A percentile compares a stretch with the other conserved stretches of the same genome.
phyloP scores from a whole-genome alignment of 768 basidiomycete genomes.

The Tulasnella sp. region DNA sequence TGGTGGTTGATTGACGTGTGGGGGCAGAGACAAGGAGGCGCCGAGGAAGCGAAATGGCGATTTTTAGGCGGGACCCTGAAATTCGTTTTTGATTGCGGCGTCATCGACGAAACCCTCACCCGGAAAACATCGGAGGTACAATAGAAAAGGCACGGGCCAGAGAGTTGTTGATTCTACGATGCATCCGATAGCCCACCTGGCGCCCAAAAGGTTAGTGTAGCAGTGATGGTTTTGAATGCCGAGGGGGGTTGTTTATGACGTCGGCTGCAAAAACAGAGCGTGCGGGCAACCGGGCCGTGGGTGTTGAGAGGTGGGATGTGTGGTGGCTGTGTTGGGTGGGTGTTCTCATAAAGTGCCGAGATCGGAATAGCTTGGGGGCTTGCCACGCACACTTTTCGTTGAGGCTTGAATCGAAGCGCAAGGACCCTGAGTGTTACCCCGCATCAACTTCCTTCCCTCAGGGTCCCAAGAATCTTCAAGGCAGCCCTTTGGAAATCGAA shows the following conservation, averaged over 20 bases:
- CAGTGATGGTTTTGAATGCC: background rate
- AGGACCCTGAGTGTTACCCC: constrained; percentile 6
- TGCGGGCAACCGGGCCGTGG: background rate
- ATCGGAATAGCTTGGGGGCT: constrained; percentile 5
- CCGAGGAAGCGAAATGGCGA: constrained; percentile 17
- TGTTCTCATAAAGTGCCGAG: constrained; percentile 2
- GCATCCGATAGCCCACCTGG: background rate
- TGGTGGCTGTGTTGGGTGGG: background rate
- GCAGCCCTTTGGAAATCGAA: background rate
- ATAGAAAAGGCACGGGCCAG: background rate
- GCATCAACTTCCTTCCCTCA: background rate
- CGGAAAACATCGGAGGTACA: constrained; percentile 9
- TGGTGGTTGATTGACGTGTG: background rate
- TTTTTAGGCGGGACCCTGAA: constrained; percentile 5
- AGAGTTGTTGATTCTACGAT: background rate
- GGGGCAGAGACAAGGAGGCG: constrained; percentile 8
- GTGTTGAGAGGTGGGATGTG: background rate
- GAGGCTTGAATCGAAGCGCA: background rate
- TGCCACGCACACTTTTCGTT: constrained; percentile 6
- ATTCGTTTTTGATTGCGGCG: background rate
- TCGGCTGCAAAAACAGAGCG: background rate
- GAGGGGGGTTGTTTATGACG: background rate
- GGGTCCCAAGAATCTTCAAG: background rate
- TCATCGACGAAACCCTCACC: constrained; percentile 2
- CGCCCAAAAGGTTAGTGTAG: too few species aligned